Percentiles rank a stretch among this genome's conserved stretches.
These are phyloP conservation scores for Verbascum thapsus DNA, from an alignment of 257 asterid species.

Conservation along the genomic window DNA sequence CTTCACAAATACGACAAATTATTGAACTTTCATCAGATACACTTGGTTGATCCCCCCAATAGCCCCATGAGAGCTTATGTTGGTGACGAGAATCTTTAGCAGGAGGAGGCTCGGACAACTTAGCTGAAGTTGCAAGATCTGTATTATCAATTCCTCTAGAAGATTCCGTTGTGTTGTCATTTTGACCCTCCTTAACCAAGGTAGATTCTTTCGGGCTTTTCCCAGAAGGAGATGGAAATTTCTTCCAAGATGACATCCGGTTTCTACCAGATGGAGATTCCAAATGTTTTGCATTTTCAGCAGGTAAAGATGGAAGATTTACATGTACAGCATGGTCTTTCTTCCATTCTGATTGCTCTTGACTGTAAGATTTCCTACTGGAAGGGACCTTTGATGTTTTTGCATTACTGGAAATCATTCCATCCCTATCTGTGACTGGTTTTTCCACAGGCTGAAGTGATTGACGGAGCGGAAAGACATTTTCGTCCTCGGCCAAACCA, in stretches of 20 bases:
- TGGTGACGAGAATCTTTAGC: conserved; percentile 69
- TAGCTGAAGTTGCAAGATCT: conserved; percentile 53
- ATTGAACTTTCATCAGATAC: conserved; percentile 83
- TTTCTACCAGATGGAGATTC: conserved; percentile 59
- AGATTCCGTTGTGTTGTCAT: conserved; percentile 49
- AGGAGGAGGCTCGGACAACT: conserved; percentile 57
- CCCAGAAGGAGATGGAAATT: conserved; percentile 68
- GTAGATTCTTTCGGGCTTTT: conserved; percentile 68
- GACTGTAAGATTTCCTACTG: conserved; percentile 82
- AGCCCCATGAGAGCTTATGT: conserved; percentile 79
- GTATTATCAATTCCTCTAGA: conserved; percentile 46
- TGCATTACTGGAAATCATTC: conserved; percentile 45
- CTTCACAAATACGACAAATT: conserved; percentile 98
- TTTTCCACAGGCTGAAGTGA: conserved; percentile 82
- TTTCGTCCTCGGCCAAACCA: conserved; percentile 86
- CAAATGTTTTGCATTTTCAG: conserved; percentile 49
- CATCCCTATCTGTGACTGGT: conserved; percentile 48
- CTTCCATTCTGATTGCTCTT: conserved; percentile 88
- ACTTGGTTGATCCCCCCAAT: conserved; percentile 92
- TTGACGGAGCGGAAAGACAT: conserved; percentile 70
- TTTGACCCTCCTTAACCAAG: conserved; percentile 52
- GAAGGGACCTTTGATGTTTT: conserved; percentile 48
- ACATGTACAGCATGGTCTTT: conserved; percentile 51
- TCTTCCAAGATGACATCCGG: conserved; percentile 92
- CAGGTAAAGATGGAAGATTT: conserved; percentile 42